Conservation (phyloP, 169 alveolate genomes). For the Eimeria mitis region DNA sequence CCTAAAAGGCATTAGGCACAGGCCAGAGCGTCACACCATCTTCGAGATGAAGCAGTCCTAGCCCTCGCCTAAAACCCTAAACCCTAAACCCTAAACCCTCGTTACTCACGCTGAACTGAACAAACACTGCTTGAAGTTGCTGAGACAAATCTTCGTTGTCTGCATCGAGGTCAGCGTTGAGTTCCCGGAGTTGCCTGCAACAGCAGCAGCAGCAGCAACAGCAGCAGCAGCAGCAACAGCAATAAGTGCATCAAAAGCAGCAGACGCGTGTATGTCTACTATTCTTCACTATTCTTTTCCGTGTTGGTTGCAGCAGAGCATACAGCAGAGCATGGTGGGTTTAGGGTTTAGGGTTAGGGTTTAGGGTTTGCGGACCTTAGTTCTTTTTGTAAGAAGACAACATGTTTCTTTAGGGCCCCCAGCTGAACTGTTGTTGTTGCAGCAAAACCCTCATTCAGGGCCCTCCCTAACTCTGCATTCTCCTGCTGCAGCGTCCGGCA, state of each 20-base stretch:
- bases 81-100: conserved; percentile 18
- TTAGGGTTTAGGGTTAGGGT: conserved; percentile 13
- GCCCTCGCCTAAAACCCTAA: conserved; percentile 1
- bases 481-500: conserved; percentile 87
- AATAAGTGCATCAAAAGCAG: not conserved
- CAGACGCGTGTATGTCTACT: not conserved
- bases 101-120: conserved; percentile 72
- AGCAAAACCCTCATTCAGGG: conserved; percentile 84
- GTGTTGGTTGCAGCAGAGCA: not conserved
- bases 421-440: conserved; percentile 82
- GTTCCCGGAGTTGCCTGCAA: conserved; percentile 84
- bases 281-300: too few species aligned
- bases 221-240: not conserved
- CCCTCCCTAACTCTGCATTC: conserved; percentile 86
- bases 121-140: conserved; percentile 84
- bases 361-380: conserved; percentile 76
- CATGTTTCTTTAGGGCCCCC: conserved; percentile 83
- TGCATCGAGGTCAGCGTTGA: conserved; percentile 86
- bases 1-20: not conserved
- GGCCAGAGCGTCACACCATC: not conserved
- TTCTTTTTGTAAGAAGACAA: conserved; percentile 83
- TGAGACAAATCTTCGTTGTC: conserved; percentile 85
- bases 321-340: too few species aligned
- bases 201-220: conserved; percentile 6
- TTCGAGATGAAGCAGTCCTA: not conserved